A percentile compares a stretch with the other conserved stretches of the same genome.
These are phyloP conservation scores for Serpula lacrymans DNA, from an alignment of 768 basidiomycete species.

Conservation along the genomic window DNA sequence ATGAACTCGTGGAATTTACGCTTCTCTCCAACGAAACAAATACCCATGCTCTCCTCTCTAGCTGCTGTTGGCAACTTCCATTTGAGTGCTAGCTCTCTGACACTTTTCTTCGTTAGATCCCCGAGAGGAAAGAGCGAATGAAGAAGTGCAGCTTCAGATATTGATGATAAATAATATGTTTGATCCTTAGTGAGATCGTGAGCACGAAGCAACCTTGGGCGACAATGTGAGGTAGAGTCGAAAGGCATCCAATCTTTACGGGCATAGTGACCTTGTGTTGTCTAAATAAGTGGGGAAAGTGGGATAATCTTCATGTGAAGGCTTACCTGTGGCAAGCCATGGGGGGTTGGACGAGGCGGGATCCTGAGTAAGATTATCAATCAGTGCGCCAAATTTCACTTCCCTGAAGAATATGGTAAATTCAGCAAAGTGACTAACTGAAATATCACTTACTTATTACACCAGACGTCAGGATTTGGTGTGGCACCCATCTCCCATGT, in stretches of 20 bases:
- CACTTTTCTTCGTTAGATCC: conserved; percentile 60
- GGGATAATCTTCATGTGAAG: conserved; percentile 1
- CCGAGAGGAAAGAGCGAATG: conserved; percentile 82
- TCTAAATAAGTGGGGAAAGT: background rate
- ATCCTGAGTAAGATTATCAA: conserved; percentile 52
- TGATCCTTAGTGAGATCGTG: conserved; percentile 78
- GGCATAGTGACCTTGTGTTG: conserved; percentile 93
- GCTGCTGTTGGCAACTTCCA: conserved; percentile 68
- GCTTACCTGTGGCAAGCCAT: conserved; percentile 80
- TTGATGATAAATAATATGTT: conserved; percentile 84
- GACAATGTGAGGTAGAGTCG: conserved; percentile 13
- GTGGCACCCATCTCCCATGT: conserved; percentile 78
- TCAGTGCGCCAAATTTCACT: conserved; percentile 86
- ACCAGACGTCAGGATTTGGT: conserved; percentile 92
- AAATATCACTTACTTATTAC: conserved; percentile 61
- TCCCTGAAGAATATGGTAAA: conserved; percentile 45
- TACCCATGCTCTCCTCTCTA: conserved; percentile 85
- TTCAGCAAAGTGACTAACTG: background rate
- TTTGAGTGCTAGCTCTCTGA: conserved; percentile 65
- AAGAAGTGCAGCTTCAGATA: conserved; percentile 60
- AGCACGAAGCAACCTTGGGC: conserved; percentile 53
- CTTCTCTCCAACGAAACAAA: conserved; percentile 91
- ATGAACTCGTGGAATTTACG: conserved; percentile 70
- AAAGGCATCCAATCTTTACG: conserved; percentile 50
- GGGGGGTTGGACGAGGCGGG: conserved; percentile 28